These are phyloP conservation scores for Zygotorulaspora danielsina DNA, from an alignment of 805 yeast species.

Conservation along the genomic window DNA sequence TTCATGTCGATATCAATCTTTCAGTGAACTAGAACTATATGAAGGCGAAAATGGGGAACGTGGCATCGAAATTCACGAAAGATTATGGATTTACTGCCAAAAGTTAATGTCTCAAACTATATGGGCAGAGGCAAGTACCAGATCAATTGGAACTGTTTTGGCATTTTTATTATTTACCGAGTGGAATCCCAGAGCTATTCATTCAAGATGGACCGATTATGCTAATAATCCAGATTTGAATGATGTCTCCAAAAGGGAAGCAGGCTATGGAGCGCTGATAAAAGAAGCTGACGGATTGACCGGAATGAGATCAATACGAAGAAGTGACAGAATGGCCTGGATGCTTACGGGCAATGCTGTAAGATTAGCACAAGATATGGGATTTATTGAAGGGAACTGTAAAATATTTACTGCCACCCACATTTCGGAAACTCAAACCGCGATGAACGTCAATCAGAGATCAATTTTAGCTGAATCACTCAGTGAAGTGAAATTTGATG, in stretches of 20 bases:
- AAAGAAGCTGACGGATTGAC: slow-evolving; percentile 51
- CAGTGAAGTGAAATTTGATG: slow-evolving; percentile 55
- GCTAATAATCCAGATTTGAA: slow-evolving; percentile 53
- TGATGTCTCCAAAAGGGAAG: slow-evolving; percentile 16
- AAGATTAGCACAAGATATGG: slow-evolving; percentile 81
- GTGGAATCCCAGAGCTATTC: slow-evolving; percentile 95
- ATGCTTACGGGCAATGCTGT: slow-evolving; percentile 87
- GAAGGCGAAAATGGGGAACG: slow-evolving; percentile 36
- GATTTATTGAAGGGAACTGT: slow-evolving; percentile 67
- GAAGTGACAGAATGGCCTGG: slow-evolving; percentile 91
- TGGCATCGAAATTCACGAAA: slow-evolving; percentile 66
- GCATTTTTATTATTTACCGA: slow-evolving; percentile 84
- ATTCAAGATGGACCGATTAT: slow-evolving; percentile 81
- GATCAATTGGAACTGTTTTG: slow-evolving; percentile 80
- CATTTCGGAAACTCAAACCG: slow-evolving; percentile 74
- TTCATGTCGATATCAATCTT: slow-evolving; percentile 68
- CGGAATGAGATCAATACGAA: slow-evolving; percentile 77
- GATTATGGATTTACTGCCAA: slow-evolving; percentile 82
- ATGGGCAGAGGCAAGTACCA: slow-evolving; percentile 89
- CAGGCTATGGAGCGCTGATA: slow-evolving; percentile 12
- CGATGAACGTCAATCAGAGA: slow-evolving; percentile 74
- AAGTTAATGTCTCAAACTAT: slow-evolving; percentile 75
- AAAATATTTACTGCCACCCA: slow-evolving; percentile 80
- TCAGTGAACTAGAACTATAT: slow-evolving; percentile 39
- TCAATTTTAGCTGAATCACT: slow-evolving; percentile 72